Evolutionary conservation across 768 basidiomycete species (phyloP), one percentile per base, ranked within the genome.

Genomic region (Tricholoma terreum): DNA sequence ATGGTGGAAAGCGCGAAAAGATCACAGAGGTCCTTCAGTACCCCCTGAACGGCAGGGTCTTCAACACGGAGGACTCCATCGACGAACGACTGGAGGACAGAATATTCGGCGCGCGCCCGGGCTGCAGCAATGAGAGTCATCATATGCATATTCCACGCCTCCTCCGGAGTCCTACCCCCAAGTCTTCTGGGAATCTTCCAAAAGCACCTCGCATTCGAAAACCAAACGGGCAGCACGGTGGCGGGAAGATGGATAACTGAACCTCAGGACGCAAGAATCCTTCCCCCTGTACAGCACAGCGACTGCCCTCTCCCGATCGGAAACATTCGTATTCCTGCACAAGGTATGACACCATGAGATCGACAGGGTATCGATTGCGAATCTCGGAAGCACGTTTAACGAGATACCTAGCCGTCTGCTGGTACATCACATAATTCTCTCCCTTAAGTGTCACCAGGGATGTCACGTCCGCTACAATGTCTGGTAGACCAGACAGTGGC

Each of bases 371-470:
- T 4, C 56, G 22, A 9, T 11, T 15, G 4, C 30, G 22, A 27
- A 61, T 51, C 8, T 55, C 51, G 8, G 54, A 30, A 21, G 56
- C 56, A 46, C 59, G 56, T 49, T 69, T 67, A 6, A 69, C 43
- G 36, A 69, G 61, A 40, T 62, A 65, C n/a, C 69, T 57, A 6
- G 67, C 69, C 6, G 67, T 56, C 55, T 70, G 69, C 54, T 65
- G 67, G 49, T 66, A 70, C 67, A 69, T 66, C 19, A 67, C 67
- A 22, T 63, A 66, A 38, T 69, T 65, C 46, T 69, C 67, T 9
- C 69, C 69, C 45, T 70, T 66, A 5, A 69, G 46, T 1, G 65
- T 69, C 11, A 59, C 50, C 30, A 61, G 60, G 4, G 66, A 55
- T 2, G 65, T 57, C 15, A 65, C 21, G 15, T 60, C 62, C 1